A percentile compares a stretch with the other conserved stretches of the same genome.
Conservation (phyloP, 345 rosid species). For the Aethionema arabicum region DNA sequence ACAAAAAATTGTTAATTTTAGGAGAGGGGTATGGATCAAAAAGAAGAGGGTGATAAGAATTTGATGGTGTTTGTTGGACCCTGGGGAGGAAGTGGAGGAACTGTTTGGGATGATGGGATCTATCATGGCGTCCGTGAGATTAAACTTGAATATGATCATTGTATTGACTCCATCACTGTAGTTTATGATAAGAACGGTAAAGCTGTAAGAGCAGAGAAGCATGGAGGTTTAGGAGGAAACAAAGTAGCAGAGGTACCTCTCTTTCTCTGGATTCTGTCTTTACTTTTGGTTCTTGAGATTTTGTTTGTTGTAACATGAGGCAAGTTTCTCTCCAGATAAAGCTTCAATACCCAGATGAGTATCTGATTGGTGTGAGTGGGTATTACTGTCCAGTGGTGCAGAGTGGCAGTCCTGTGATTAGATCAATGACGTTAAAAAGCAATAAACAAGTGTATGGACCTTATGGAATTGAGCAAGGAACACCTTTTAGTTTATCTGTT, state of each 20-base stretch:
- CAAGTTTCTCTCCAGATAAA: constrained; percentile 47
- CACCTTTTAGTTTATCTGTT: constrained; percentile 58
- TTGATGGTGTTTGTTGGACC: constrained; percentile 51
- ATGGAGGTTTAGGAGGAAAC: constrained; percentile 69
- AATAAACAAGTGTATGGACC: constrained; percentile 66
- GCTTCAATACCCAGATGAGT: constrained; percentile 75
- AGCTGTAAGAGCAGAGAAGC: constrained; percentile 55
- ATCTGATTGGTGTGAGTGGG: constrained; percentile 54
- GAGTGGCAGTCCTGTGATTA: constrained; percentile 61
- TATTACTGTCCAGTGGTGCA: constrained; percentile 54
- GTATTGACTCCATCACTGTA: constrained; percentile 63
- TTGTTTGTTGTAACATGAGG: background rate
- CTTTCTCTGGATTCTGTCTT: background rate
- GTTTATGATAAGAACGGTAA: constrained; percentile 66
- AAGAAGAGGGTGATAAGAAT: constrained; percentile 28
- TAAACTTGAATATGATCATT: constrained; percentile 51
- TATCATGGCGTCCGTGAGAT: constrained; percentile 68
- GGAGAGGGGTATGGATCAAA: constrained; percentile 29
- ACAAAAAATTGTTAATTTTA: too few species aligned
- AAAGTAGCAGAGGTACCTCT: constrained; percentile 48
- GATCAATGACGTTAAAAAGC: constrained; percentile 67
- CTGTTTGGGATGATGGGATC: constrained; percentile 68
- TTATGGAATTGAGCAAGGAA: constrained; percentile 68
- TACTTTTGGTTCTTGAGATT: background rate
- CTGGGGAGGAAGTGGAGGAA: constrained; percentile 88